Base-by-base conservation (phyloP, 2,329 filamentous ascomycete species). In the Paecilomyces dactylethromorphus region DNA sequence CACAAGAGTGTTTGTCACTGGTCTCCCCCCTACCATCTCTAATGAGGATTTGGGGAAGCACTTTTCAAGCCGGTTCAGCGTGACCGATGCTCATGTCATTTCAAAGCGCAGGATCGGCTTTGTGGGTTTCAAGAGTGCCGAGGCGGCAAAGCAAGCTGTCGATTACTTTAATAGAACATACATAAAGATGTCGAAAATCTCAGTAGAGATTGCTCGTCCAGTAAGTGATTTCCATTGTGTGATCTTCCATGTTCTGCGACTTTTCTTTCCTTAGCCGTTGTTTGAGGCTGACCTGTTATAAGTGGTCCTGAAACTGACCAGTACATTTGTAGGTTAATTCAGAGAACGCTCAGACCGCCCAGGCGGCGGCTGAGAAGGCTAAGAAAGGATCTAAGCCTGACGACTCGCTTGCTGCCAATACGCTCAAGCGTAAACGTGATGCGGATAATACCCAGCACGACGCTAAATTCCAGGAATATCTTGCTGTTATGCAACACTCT, bases 81-180 rank as follows among this genome's bases (percentile, higher is more conserved):
- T 97, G 71, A 97, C 93, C 56, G 94, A 99, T 78, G 85, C 92
- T 68, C 96, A 96, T 82, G 84, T 97, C 71, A 90, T 97, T 71
- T 85, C 91, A 5, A 87, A 92, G 69, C 86, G 94, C 68, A 86
- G 92, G 66, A 97, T 99, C 75, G 94, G 92, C 67, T 99, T 96
- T 82, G 86, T 99, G 60, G 94, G 94, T 63, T 97, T 93, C 81
- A 92, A 90, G 77, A 90, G 85, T 56, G 80, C 89, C 13, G 86
- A 93, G 62, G 88, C 91, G 71, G 94, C 94, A 58, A 81, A 84
- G 59, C 85, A 87, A 70, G 93, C 94, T 52, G 89, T 95, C 72
- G 92, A 90, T 75, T 96, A 96, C 79, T 97, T 97, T 82, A 92
- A 99, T 81, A 91, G 86, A 73, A 88, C 92, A 63, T 99, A 92